These are phyloP conservation scores for Paramecium sexaurelia DNA, from an alignment of 73 alveolate species.

Conservation along the genomic window DNA sequence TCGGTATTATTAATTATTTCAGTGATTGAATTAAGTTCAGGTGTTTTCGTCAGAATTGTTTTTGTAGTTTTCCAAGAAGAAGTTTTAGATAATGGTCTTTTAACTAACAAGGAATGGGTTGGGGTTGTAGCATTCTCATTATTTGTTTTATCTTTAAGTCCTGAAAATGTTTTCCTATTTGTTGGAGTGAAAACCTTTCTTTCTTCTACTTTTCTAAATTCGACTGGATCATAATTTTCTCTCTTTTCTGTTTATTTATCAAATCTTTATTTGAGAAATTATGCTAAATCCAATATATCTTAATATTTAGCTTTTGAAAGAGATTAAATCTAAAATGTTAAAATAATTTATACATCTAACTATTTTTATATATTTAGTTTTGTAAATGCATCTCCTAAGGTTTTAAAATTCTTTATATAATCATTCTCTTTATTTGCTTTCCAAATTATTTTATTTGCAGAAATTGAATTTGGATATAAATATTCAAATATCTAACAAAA, in stretches of 20 bases:
- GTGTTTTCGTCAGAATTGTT: neutral
- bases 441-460: neutral
- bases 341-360: neutral
- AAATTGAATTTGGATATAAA: constrained; percentile 13
- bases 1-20: neutral
- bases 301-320: constrained; percentile 13
- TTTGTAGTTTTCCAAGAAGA: constrained; percentile 2
- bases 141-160: neutral
- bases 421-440: neutral
- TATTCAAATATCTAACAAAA: constrained; percentile 44
- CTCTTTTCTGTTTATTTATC: constrained; percentile 45
- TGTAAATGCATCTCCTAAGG: constrained; percentile 23
- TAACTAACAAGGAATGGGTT: neutral
- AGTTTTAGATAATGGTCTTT: neutral
- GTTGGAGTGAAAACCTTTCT: constrained; percentile 23
- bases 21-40: neutral
- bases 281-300: constrained; percentile 3
- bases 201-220: constrained; percentile 26
- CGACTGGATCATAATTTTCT: constrained; percentile 12
- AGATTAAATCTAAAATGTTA: neutral
- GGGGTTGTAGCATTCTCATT: neutral
- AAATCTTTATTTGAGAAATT: neutral
- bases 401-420: constrained; percentile 2
- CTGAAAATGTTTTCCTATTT: neutral
- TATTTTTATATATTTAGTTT: neutral